Base-by-base conservation (phyloP, 352 stramenopile genomes). In the Globisporangium megalacanthum region DNA sequence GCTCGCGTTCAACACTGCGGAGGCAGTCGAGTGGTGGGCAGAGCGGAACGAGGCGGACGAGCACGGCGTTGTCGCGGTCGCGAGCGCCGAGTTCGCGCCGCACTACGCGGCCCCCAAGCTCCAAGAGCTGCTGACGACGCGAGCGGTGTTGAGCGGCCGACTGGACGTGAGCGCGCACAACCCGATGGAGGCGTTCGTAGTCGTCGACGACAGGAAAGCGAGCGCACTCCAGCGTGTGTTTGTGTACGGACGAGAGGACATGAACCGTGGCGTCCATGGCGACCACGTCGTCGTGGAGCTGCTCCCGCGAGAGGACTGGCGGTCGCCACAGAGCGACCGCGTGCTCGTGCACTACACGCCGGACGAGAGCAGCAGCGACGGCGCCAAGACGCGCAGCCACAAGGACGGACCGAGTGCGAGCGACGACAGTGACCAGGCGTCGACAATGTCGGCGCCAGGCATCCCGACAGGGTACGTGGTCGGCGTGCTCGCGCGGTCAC, bases 211-310 rank as follows among this genome's bases (percentile, higher is more conserved):
- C 39, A 65, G 68, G n/a, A 60, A 67, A 6, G 49, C 45, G 6
- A 39, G 52, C 17, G 19, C 46, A 20, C 13, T 79, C 20, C 75
- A 86, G 13, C 79, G 76, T 41, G 75, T 94, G 17, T 90, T 90
- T 68, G 65, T 92, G 0, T 86, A 77, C 57, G 83, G 81, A 29
- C 77, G 79, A 25, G 73, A 85, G 51, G 75, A 95, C 58, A 93
- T 98, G 62, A 99, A 99, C 75, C 88, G 97, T 52, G 97, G 96
- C 4, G 77, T 99, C 2, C 96, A 99, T 67, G 97, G 97, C 29
- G 97, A 99, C 76, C 68, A 96, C 11, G 97, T 99, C 13, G 94
- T 89, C 4, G 83, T 99, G 20, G 74, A 97, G 56, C 66, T 99
- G 37, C 72, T 98, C 41, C 72, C 86, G 0, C 68, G 93, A 31